phyloP scores from a whole-genome alignment of 345 rosid species.

The Alliaria petiolata region DNA sequence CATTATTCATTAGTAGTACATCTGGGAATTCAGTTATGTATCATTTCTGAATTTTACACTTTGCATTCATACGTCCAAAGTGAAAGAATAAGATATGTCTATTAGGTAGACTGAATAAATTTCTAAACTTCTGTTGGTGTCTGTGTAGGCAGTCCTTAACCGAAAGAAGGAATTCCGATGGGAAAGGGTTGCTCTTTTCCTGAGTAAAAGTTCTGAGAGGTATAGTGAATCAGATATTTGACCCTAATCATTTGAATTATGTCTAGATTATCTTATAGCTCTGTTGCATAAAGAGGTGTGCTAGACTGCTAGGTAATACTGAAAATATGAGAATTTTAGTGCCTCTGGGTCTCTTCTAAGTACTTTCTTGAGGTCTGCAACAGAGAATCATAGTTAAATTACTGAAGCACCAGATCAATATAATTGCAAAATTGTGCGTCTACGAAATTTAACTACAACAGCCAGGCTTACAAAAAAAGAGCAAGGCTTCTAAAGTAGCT shows the following conservation, averaged over 20 bases:
- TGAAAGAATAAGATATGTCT: no score
- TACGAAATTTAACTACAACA: background rate
- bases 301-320: background rate
- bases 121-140: conserved; percentile 5
- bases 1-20: background rate
- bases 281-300: background rate
- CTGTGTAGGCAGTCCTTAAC: conserved; percentile 69
- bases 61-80: background rate
- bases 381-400: background rate
- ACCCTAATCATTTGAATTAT: background rate
- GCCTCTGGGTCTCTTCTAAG: background rate
- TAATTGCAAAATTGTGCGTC: no score
- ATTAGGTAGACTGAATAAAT: background rate
- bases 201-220: conserved; percentile 66
- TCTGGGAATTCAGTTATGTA: background rate
- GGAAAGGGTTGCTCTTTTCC: conserved; percentile 75
- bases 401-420: background rate
- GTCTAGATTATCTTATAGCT: no score
- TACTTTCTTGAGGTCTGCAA: background rate
- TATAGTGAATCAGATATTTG: conserved; percentile 19
- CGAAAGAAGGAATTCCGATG: conserved; percentile 82
- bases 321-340: background rate
- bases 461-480: background rate
- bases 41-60: background rate
- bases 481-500: background rate